phyloP scores from a whole-genome alignment of 2,329 filamentous ascomycete species.

The Fusarium subtropicale region DNA sequence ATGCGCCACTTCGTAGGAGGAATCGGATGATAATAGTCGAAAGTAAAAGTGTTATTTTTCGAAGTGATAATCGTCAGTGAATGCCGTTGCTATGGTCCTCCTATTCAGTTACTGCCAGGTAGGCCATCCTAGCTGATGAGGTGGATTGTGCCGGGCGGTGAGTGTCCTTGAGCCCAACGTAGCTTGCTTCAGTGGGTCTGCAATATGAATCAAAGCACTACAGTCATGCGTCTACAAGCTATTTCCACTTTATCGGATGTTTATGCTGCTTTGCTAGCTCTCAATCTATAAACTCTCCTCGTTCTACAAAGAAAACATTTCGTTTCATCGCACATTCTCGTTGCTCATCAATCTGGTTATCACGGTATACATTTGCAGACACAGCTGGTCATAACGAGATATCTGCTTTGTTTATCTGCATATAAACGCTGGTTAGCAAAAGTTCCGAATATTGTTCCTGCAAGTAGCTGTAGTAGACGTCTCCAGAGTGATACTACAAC shows the following conservation, averaged over 20 bases:
- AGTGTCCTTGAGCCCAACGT: constrained; percentile 16
- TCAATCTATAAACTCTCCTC: constrained; percentile 40
- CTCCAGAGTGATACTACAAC: constrained; percentile 46
- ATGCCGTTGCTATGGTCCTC: constrained; percentile 42
- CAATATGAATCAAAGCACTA: constrained; percentile 40
- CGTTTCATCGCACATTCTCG: constrained; percentile 33
- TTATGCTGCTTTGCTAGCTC: constrained; percentile 41
- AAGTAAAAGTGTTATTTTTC: constrained; percentile 11
- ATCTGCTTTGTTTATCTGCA: constrained; percentile 20
- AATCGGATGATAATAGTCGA: constrained; percentile 1
- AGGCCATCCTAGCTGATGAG: constrained; percentile 46
- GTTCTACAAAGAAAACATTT: constrained; percentile 43
- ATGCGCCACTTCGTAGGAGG: constrained; percentile 2
- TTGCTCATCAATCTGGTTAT: constrained; percentile 33
- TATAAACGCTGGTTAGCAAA: constrained; percentile 29
- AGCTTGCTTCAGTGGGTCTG: constrained; percentile 17
- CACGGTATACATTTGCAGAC: constrained; percentile 31
- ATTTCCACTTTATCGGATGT: constrained; percentile 38
- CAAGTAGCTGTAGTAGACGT: constrained; percentile 48
- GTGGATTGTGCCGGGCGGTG: constrained; percentile 55
- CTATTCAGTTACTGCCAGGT: constrained; percentile 47
- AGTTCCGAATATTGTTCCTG: constrained; percentile 40
- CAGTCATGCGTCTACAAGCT: constrained; percentile 44
- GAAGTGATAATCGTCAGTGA: constrained; percentile 32
- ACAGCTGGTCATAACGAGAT: constrained; percentile 9